Percentiles rank a stretch among this genome's conserved stretches.
Evolutionary conservation across 1,139 yeast genomes (phyloP).

Genomic region (Kluyveromyces marxianus): DNA sequence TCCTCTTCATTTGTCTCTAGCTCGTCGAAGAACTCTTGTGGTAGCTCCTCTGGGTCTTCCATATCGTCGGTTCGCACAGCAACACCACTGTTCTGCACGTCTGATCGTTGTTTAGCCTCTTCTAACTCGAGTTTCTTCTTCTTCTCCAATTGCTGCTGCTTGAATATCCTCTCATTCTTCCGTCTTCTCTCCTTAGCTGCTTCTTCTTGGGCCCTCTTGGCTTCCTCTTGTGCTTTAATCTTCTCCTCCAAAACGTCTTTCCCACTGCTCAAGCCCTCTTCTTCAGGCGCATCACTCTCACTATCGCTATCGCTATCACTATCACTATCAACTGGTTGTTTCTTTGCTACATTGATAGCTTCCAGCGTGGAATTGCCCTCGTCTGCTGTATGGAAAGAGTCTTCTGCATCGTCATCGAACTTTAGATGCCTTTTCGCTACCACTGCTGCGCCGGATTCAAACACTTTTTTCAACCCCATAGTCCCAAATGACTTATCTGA

Average conservation of each 20-base stretch:
- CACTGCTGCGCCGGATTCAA: slow-evolving; percentile 4
- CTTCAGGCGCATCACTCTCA: slow-evolving; percentile 34
- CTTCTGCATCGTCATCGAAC: slow-evolving; percentile 13
- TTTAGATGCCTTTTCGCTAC: slow-evolving; percentile 14
- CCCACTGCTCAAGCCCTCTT: slow-evolving; percentile 29
- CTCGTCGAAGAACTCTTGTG: slow-evolving; percentile 25
- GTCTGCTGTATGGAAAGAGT: slow-evolving; percentile 16
- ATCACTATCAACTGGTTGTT: neutral
- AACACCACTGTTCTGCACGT: slow-evolving; percentile 22
- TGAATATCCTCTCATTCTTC: slow-evolving; percentile 39
- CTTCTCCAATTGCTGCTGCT: slow-evolving; percentile 37
- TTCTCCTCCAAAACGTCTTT: slow-evolving; percentile 30
- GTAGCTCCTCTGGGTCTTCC: slow-evolving; percentile 21
- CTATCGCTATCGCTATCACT: slow-evolving; percentile 22
- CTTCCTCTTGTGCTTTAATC: slow-evolving; percentile 32
- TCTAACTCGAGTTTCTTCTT: slow-evolving; percentile 18
- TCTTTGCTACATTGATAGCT: neutral
- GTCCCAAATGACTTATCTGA: no score
- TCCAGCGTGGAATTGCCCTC: slow-evolving; percentile 9
- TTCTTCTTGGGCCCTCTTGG: slow-evolving; percentile 33
- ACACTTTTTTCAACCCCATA: slow-evolving; percentile 2
- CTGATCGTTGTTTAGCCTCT: slow-evolving; percentile 24
- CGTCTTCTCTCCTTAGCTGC: slow-evolving; percentile 44
- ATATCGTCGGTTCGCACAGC: slow-evolving; percentile 21
- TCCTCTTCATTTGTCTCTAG: slow-evolving; percentile 12